phyloP scores from a whole-genome alignment of 306 rosid species.

The Lotus japonicus region DNA sequence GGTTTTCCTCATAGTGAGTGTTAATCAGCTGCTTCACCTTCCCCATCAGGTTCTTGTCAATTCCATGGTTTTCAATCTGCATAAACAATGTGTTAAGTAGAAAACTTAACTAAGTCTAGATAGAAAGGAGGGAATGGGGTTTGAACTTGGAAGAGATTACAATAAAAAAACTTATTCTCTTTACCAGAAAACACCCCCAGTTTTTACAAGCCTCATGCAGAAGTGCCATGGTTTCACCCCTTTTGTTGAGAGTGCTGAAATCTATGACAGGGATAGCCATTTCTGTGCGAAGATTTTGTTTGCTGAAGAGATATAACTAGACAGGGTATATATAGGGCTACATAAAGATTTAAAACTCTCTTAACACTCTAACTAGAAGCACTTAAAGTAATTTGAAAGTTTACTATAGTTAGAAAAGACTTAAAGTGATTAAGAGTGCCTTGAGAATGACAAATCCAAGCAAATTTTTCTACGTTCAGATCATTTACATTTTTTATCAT shows the following conservation, averaged over 20 bases:
- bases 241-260: conserved; percentile 53
- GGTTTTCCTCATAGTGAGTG: conserved; percentile 55
- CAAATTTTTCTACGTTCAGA: conserved; percentile 22
- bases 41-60: conserved; percentile 58
- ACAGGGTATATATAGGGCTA: conserved; percentile 48
- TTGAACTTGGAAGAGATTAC: not conserved
- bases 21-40: conserved; percentile 63
- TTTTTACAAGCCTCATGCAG: conserved; percentile 71
- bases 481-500: not conserved
- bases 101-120: not conserved
- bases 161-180: not conserved
- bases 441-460: conserved; percentile 20
- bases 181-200: conserved; percentile 74
- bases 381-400: conserved; percentile 11
- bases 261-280: conserved; percentile 71
- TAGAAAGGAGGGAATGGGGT: not conserved
- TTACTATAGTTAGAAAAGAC: not conserved
- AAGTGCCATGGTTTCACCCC: conserved; percentile 48
- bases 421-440: conserved; percentile 3
- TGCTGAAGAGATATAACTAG: conserved; percentile 20
- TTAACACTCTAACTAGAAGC: conserved; percentile 15
- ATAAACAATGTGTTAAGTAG: not conserved
- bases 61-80: conserved; percentile 76
- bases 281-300: conserved; percentile 15
- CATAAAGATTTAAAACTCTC: not conserved